Evolutionary conservation across 2,329 filamentous ascomycete species (phyloP).

Genomic region (Lecanicillium sp.): DNA sequence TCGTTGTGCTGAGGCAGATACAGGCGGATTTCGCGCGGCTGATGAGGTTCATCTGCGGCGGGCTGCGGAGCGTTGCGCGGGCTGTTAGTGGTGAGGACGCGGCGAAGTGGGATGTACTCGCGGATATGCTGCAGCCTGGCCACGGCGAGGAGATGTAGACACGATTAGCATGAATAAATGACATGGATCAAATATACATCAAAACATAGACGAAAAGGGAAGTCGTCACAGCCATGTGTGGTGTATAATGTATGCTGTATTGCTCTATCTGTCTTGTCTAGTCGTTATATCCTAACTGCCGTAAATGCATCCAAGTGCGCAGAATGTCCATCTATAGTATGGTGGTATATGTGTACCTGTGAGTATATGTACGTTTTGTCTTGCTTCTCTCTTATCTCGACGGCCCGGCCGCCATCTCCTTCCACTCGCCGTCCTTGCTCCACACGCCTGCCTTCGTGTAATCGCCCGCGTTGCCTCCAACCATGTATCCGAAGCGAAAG

Average conservation of each 20-base stretch:
- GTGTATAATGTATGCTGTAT: too few species aligned
- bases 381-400: slow-evolving; percentile 38
- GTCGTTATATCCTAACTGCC: not conserved
- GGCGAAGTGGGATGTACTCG: slow-evolving; percentile 65
- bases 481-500: slow-evolving; percentile 71
- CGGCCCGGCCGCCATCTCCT: slow-evolving; percentile 57
- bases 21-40: slow-evolving; percentile 54
- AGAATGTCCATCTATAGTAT: not conserved
- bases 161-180: too few species aligned
- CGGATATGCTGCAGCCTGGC: slow-evolving; percentile 58
- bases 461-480: slow-evolving; percentile 58
- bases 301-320: not conserved
- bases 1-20: slow-evolving; percentile 46
- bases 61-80: slow-evolving; percentile 63
- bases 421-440: slow-evolving; percentile 59
- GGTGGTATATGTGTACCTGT: not conserved
- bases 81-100: slow-evolving; percentile 53
- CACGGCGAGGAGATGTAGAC: too few species aligned
- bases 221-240: too few species aligned
- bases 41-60: slow-evolving; percentile 60
- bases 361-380: not conserved
- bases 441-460: slow-evolving; percentile 72
- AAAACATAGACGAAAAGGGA: too few species aligned
- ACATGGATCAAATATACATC: too few species aligned
- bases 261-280: too few species aligned